Conservation (phyloP, 108 stramenopile species). For the Fragilariopsis cylindrus region DNA sequence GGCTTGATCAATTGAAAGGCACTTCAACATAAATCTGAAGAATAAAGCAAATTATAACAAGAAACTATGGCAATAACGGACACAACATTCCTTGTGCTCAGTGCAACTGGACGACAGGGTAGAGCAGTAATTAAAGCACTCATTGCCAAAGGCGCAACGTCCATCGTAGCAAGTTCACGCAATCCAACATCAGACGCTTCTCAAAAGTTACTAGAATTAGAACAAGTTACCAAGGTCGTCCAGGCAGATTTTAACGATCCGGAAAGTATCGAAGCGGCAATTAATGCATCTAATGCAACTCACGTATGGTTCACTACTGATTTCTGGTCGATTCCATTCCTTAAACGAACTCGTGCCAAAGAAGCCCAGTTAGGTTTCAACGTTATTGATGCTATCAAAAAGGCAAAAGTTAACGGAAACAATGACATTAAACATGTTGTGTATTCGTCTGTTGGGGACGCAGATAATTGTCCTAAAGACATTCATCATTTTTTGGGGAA, state of each 20-base stretch:
- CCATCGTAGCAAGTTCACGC: conserved; percentile 35
- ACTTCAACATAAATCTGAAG: no score
- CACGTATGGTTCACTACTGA: conserved; percentile 41
- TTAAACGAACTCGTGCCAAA: conserved; percentile 16
- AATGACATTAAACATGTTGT: conserved; percentile 33
- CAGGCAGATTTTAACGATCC: conserved; percentile 36
- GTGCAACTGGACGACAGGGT: conserved; percentile 35
- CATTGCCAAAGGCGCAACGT: conserved; percentile 24
- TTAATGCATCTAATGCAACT: conserved; percentile 36
- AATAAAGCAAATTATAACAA: background rate
- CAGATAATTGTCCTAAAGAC: conserved; percentile 28
- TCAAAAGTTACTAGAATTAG: conserved; percentile 16
- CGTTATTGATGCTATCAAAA: conserved; percentile 33
- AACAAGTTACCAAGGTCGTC: conserved; percentile 14
- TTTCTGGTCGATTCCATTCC: conserved; percentile 19
- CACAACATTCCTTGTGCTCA: conserved; percentile 30
- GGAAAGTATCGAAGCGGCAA: conserved; percentile 22
- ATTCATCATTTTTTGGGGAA: conserved; percentile 36
- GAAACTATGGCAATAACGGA: background rate
- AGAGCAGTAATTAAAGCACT: conserved; percentile 36
- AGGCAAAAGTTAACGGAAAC: background rate
- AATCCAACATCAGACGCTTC: conserved; percentile 24
- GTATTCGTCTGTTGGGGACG: conserved; percentile 33
- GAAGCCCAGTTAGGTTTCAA: conserved; percentile 23
- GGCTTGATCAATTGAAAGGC: no score